phyloP scores from a whole-genome alignment of 345 rosid species.

The Bruguiera parviflora region DNA sequence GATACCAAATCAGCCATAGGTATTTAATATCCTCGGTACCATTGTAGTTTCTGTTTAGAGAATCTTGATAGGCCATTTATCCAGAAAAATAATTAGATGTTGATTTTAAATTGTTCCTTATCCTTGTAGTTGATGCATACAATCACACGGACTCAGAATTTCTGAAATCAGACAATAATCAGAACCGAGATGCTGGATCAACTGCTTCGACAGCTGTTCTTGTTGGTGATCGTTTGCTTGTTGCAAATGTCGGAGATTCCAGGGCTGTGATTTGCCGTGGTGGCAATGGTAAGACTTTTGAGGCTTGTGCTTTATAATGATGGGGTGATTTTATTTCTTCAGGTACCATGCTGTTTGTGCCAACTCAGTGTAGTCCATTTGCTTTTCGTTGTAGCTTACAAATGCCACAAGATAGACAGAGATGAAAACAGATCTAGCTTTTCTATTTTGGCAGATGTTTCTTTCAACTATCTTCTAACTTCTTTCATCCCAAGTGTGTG shows the following conservation, averaged over 20 bases:
- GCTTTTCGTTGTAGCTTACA: background rate
- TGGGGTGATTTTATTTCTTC: background rate
- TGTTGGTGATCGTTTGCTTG: constrained; percentile 87
- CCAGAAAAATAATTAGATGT: constrained; percentile 18
- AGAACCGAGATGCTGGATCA: constrained; percentile 98
- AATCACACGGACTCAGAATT: constrained; percentile 87
- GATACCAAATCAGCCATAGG: constrained; percentile 95
- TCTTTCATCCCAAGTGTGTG: too few species aligned
- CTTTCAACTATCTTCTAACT: too few species aligned
- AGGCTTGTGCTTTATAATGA: background rate
- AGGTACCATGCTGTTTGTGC: background rate
- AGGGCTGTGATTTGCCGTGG: constrained; percentile 97
- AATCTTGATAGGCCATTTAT: constrained; percentile 6
- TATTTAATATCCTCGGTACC: constrained; percentile 21
- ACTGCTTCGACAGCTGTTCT: constrained; percentile 97
- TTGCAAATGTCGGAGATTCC: constrained; percentile 98
- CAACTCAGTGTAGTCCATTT: background rate
- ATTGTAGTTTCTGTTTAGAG: background rate
- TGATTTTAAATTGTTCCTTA: constrained; percentile 12
- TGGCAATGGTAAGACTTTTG: constrained; percentile 61
- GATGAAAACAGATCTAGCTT: too few species aligned
- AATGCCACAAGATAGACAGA: background rate
- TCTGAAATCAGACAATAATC: constrained; percentile 83
- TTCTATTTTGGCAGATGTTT: too few species aligned
- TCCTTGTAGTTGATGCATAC: constrained; percentile 82